Evolutionary conservation across 441 rosid genomes (phyloP).

Genomic region (Monsonia emarginata): DNA sequence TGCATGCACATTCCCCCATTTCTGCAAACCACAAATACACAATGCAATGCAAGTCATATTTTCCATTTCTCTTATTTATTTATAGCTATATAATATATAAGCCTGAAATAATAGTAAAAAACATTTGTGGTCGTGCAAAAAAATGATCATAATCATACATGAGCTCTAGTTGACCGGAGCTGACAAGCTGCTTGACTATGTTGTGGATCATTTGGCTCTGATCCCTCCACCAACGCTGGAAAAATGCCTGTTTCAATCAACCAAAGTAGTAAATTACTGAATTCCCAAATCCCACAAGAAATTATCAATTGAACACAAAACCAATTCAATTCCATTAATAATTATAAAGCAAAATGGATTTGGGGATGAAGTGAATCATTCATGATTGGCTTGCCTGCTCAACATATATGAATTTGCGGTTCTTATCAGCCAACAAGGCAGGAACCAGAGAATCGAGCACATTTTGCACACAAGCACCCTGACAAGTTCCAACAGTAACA

Average conservation of each 20-base stretch:
- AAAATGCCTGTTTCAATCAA: conserved; percentile 61
- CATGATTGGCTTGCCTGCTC: conserved; percentile 50
- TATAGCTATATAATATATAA: no score
- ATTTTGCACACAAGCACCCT: conserved; percentile 93
- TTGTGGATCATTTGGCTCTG: conserved; percentile 60
- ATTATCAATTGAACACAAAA: not conserved
- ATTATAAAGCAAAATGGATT: not conserved
- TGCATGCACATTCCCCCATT: conserved; percentile 99
- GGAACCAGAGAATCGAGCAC: conserved; percentile 82
- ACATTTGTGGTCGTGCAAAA: no score
- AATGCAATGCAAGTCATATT: not conserved
- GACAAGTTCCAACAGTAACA: no score
- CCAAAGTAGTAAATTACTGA: not conserved
- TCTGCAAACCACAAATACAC: conserved; percentile 30
- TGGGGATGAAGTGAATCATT: conserved; percentile 5
- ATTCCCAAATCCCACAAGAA: not conserved
- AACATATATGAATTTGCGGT: conserved; percentile 79
- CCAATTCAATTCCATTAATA: not conserved
- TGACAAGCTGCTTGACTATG: conserved; percentile 52
- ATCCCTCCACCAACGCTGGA: conserved; percentile 95
- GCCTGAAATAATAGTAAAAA: not conserved
- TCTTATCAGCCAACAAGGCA: conserved; percentile 77
- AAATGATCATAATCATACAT: conserved; percentile 46
- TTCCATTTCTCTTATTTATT: no score
- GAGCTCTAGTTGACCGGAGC: conserved; percentile 89